Base-by-base conservation (phyloP, 2,329 filamentous ascomycete species). In the Ophiostoma sp. region DNA sequence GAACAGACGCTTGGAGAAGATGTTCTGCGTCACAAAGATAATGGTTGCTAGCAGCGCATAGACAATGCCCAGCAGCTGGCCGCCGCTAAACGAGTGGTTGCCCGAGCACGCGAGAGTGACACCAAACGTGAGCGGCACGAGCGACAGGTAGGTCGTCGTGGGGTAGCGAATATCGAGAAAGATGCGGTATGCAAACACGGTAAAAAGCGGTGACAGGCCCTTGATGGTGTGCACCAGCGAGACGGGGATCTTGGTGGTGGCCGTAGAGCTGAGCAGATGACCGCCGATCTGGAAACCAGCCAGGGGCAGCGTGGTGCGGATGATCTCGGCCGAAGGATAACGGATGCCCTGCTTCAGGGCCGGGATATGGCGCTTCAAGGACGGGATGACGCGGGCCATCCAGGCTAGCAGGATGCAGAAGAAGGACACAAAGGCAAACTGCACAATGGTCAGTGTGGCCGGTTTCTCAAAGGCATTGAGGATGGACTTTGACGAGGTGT, bases 161-260 rank as follows among this genome's bases (percentile, higher is more conserved):
- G 93, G 93, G 79, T 99, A 98, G 74, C 87, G 89, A 72, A 98
- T 96, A 75, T 93, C 86, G 81, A 94, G 96, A 77, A 97, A 85
- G 74, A 96, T 80, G 69, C 95, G 89, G 78, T 99, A 99, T 68
- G 95, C 95, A 70, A 96, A 80, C 60, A 99, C 95, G 0, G 95
- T 99, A 79, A 99, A 96, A 8, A 99, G 84, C 4, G 95, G 95
- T 2, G 94, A 98, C 35, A 99, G 87, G 8, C 95, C 95, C 81
- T 99, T 99, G 81, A 99, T 98, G 0, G 95, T 99, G 80, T 99
- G 95, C 3, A 99, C 95, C 48, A 99, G 86, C 7, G 95, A 98
- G 1, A 99, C 95, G 0, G 95, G 94, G 69, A 99, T 98, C 78
- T 93, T 92, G 68, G 93, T 90, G 41, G 94, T 99, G 36, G 95